Evolutionary conservation across 2,329 filamentous ascomycete genomes (phyloP).

Genomic region (Alternaria novae-zelandiae): DNA sequence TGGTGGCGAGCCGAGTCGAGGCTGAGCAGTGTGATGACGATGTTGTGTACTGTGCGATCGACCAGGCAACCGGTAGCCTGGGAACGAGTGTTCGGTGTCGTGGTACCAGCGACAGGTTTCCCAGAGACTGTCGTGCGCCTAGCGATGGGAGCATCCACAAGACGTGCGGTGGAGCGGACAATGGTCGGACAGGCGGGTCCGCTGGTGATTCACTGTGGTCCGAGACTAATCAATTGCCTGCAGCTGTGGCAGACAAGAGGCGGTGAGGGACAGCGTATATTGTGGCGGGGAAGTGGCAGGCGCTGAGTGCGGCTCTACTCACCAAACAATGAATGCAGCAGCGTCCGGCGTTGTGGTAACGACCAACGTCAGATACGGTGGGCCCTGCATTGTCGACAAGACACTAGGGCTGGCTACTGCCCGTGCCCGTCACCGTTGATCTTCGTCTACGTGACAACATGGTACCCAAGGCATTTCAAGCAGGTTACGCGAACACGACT

Average conservation of each 20-base stretch:
- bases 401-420: conserved; percentile 2
- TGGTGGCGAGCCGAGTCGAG: conserved; percentile 24
- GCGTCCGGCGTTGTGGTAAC: conserved; percentile 16
- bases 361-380: conserved; percentile 9
- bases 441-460: conserved; percentile 34
- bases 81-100: conserved; percentile 15
- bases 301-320: conserved; percentile 5
- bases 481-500: conserved; percentile 53
- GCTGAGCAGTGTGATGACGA: conserved; percentile 21
- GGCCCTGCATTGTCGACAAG: conserved; percentile 10
- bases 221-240: conserved; percentile 3
- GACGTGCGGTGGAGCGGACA: conserved; percentile 19
- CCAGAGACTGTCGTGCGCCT: conserved; percentile 30
- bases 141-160: conserved; percentile 35
- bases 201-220: conserved; percentile 2
- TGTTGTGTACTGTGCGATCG: conserved; percentile 19
- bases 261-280: conserved; percentile 25
- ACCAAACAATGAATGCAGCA: conserved; percentile 9
- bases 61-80: conserved; percentile 13
- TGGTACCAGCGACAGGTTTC: conserved; percentile 27
- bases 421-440: conserved; percentile 2
- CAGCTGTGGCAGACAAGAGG: conserved; percentile 15
- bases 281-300: conserved; percentile 6
- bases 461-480: conserved; percentile 54
- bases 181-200: conserved; percentile 4